Evolutionary conservation across 176 grass and related monocot genomes (phyloP), one percentile per base, ranked within the genome.

Genomic region (Aegilops tauschii): DNA sequence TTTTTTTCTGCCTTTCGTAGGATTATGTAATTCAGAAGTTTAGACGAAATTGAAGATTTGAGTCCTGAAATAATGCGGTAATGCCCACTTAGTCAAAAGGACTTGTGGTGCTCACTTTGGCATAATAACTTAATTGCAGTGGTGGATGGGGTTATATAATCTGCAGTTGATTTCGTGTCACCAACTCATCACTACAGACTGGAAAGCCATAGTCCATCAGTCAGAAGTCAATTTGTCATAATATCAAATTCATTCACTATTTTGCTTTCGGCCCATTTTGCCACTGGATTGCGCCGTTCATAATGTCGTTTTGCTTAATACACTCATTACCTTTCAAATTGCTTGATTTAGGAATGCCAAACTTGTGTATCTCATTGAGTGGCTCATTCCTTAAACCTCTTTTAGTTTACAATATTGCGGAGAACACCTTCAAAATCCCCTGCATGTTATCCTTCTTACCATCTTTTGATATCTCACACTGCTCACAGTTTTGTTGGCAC

Each of bases 111-210:
- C 47, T 76, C 13, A 37, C 49, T 84, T 84, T 87, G 59, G 75
- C 80, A 76, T 75, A 68, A 80, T 73, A 86, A 83, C 49, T 69
- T 84, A 87, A 21, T 87, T 91, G 76, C 76, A 81, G 49, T 61
- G 36, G 50, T 76, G 76, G 42, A 68, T 74, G 44, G 44, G 36
- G 21, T 80, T 61, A 21, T 61, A 50, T 75, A 28, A 37, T 64
- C 69, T 91, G 25, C 23, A 49, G 27, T 87, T 83, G 47, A 63
- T 61, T 70, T 80, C 7, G 28, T 66, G 67, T 66, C 74, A 21
- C 34, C 85, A 54, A 54, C 50, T 54, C 50, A 54, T 54, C 50
- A 84, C 65, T 79, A 69, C 65, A 21, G 78, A 69, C 68, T 69
- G 59, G 75, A 84, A 80, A 87, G 58, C 21, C 28, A 80, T 30